phyloP scores from a whole-genome alignment of 768 basidiomycete species.

The Mycena haematopus region DNA sequence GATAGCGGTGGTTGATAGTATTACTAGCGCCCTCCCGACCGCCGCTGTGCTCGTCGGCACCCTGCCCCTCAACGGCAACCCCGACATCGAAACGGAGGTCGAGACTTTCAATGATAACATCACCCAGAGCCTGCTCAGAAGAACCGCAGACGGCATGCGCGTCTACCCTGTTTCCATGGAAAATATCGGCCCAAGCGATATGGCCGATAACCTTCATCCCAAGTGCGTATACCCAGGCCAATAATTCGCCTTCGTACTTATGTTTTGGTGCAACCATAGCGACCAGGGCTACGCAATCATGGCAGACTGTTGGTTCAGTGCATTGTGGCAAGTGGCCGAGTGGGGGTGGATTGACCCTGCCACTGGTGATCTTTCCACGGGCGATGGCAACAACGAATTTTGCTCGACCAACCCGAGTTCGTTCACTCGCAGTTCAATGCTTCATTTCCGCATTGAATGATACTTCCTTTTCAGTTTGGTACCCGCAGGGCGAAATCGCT shows the following conservation, averaged over 20 bases:
- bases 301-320: conserved; percentile 9
- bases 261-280: neutral
- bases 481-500: conserved; percentile 12
- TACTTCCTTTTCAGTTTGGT: neutral
- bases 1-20: conserved; percentile 13
- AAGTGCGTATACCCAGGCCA: no score
- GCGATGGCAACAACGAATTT: neutral
- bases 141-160: neutral
- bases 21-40: neutral
- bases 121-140: conserved; percentile 1
- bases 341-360: conserved; percentile 14
- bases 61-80: conserved; percentile 3
- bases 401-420: conserved; percentile 4
- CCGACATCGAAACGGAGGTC: neutral
- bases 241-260: neutral
- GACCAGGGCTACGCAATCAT: conserved; percentile 8
- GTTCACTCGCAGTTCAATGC: no score
- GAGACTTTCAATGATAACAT: conserved; percentile 5
- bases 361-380: neutral
- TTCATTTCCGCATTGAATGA: no score
- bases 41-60: conserved; percentile 10
- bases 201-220: conserved; percentile 7
- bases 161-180: neutral
- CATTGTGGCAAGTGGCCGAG: conserved; percentile 5
- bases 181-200: conserved; percentile 1